Evolutionary conservation across 2,329 filamentous ascomycete genomes (phyloP).

Genomic region (Monosporascus sp.): DNA sequence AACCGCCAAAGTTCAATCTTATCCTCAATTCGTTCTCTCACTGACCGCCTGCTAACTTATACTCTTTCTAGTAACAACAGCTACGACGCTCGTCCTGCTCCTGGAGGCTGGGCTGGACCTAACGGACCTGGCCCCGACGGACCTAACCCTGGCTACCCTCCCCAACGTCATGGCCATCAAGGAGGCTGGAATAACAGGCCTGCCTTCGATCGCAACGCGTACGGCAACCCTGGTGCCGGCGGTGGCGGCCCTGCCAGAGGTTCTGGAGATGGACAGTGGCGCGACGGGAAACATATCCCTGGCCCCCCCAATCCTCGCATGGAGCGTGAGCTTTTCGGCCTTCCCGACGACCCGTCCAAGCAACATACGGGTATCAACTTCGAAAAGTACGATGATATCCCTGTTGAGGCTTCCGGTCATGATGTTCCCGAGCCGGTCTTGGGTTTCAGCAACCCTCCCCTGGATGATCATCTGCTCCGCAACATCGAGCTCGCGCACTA

Average conservation of each 20-base stretch:
- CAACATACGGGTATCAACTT: conserved; percentile 99
- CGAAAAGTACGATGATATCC: conserved; percentile 99
- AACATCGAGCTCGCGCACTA: conserved; percentile 96
- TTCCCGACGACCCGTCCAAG: conserved; percentile 86
- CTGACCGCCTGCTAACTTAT: conserved; percentile 16
- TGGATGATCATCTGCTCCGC: conserved; percentile 86
- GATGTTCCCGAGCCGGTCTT: conserved; percentile 89
- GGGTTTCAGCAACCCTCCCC: conserved; percentile 86
- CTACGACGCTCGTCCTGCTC: conserved; percentile 34
- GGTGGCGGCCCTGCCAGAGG: conserved; percentile 60
- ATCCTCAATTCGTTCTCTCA: background rate
- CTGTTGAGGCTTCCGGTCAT: conserved; percentile 91
- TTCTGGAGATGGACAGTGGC: conserved; percentile 94
- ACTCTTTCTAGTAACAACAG: conserved; percentile 39
- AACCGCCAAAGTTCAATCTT: background rate
- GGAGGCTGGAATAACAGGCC: conserved; percentile 23
- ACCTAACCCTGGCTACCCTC: conserved; percentile 20
- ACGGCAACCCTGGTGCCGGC: conserved; percentile 46
- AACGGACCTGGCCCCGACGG: conserved; percentile 17
- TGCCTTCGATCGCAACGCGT: conserved; percentile 59
- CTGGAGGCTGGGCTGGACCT: conserved; percentile 26
- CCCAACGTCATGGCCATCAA: conserved; percentile 20
- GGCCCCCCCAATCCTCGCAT: conserved; percentile 83
- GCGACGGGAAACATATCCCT: conserved; percentile 91
- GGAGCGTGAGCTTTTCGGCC: conserved; percentile 93